Percentiles rank a stretch among this genome's conserved stretches.
Conservation (phyloP, 306 rosid genomes). For the Dryas alaskensis region DNA sequence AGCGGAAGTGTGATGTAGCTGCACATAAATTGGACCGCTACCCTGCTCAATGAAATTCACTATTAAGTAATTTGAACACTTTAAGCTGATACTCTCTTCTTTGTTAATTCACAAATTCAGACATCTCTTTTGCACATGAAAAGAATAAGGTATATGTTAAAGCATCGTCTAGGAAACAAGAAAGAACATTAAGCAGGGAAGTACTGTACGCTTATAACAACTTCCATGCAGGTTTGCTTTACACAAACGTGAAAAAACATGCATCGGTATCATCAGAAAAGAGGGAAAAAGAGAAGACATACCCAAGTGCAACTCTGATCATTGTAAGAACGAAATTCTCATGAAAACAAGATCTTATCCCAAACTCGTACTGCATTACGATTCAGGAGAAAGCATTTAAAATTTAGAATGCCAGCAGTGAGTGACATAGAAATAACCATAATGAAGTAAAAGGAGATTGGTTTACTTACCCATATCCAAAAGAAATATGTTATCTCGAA, state of each 20-base stretch:
- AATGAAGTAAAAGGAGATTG: constrained; percentile 4
- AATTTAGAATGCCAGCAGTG: constrained; percentile 22
- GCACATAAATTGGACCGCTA: constrained; percentile 74
- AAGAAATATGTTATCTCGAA: constrained; percentile 91
- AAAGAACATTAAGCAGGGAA: background rate
- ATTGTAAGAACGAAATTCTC: constrained; percentile 49
- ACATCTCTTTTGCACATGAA: no score
- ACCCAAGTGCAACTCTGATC: constrained; percentile 77
- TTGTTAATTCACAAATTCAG: background rate
- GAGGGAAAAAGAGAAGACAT: constrained; percentile 14
- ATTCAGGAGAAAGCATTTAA: constrained; percentile 10
- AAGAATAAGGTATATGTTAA: background rate
- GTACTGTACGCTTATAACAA: background rate
- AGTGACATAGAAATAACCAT: constrained; percentile 3
- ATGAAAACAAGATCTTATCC: constrained; percentile 79
- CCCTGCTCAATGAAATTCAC: constrained; percentile 37
- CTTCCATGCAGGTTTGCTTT: background rate
- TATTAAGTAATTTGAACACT: background rate
- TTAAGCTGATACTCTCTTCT: background rate
- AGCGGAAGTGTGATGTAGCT: constrained; percentile 92
- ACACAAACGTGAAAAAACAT: background rate
- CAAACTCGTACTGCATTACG: constrained; percentile 88
- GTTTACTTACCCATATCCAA: constrained; percentile 73
- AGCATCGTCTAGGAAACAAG: background rate
- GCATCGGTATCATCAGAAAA: background rate